Evolutionary conservation across 306 rosid genomes (phyloP), one percentile per base, ranked within the genome.

Genomic region (Oemleria cerasiformis): DNA sequence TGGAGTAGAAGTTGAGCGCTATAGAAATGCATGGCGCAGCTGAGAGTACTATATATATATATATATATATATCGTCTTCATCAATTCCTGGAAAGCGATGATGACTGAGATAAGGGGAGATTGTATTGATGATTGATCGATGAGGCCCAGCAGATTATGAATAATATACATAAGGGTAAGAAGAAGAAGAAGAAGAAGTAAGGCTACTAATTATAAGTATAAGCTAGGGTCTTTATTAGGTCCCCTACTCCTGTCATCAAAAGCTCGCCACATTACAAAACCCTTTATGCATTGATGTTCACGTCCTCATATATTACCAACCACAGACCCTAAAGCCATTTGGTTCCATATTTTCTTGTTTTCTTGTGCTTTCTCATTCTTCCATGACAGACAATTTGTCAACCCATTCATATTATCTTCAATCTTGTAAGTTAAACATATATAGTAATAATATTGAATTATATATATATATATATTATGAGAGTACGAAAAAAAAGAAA

Each of bases 251-350:
- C 54, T 73, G 68, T 71, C 76, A 68, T 73, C 76, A 81, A 84
- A 87, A 87, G 92, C 81, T 83, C 81, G 81, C 56, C 90, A 76
- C 82, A 80, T 57, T 74, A 71, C 65, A 75, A 77, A 73, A 78
- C 73, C 73, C 75, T 85, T 84, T 84, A 74, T 62, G 85, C 73
- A 67, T 79, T 87, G 86, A 85, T 82, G 88, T 82, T 80, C 75
- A 84, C 88, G 19, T 84, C 84, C 70, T 78, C 82, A 63, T 49
- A 72, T 78, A 79, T 84, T 81, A 75, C 86, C 80, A 90, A 81
- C 96, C 96, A 82, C 87, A 79, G 10, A 79, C 81, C 83, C 83
- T 79, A 90, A 90, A 90, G 89, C 36, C 36, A 30, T 80, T 75
- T 13, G 68, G 80, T 84, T 81, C 92, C 86, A 75, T 80, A 58